Base-by-base conservation (phyloP, 1,284 basidiomycete species). In the Sporisorium iseilematis-ciliati region DNA sequence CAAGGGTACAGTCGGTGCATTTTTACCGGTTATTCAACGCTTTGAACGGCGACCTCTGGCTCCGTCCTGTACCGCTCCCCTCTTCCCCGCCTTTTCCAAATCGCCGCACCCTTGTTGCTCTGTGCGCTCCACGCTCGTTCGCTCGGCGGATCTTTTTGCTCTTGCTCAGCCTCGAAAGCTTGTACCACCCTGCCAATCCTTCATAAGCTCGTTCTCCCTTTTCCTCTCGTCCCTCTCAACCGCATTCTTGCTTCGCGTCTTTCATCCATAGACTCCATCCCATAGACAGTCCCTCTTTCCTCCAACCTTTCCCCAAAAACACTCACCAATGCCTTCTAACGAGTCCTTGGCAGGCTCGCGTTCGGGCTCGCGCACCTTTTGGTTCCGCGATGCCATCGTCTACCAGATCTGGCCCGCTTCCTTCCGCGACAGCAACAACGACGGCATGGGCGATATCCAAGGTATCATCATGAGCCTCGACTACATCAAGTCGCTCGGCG, bases 361-460 rank as follows among this genome's bases (percentile, higher is more conserved):
- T 51, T 51, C 55, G 40, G 42, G 48, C 57, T 55, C 51, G 45
- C 59, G 68, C 8, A 70, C 67, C 50, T 71, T 65, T 16, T 75
- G 73, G 73, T 75, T 70, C 57, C 63, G 68, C 49, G 68, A 75
- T 65, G 78, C 78, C 31, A 78, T 77, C 68, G 41, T 79, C 49
- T 79, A 77, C 62, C 78, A 85, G 74, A 91, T 93, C 85, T 93
- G 92, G 85, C 92, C 92, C 1, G 87, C 89, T 54, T 91, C 90
- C 0, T 93, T 92, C 87, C 88, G 87, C 65, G 92, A 93, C 81
- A 89, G 90, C 43, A 92, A 91, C 71, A 90, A 90, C 8, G 91
- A 92, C 83, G 92, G 91, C 0, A 87, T 91, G 61, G 92, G 92
- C 14, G 92, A 93, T 84, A 87, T 93, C 33, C 88, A 88, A 41